Conservation (phyloP, 257 asterid species). For the Perilla frutescens region DNA sequence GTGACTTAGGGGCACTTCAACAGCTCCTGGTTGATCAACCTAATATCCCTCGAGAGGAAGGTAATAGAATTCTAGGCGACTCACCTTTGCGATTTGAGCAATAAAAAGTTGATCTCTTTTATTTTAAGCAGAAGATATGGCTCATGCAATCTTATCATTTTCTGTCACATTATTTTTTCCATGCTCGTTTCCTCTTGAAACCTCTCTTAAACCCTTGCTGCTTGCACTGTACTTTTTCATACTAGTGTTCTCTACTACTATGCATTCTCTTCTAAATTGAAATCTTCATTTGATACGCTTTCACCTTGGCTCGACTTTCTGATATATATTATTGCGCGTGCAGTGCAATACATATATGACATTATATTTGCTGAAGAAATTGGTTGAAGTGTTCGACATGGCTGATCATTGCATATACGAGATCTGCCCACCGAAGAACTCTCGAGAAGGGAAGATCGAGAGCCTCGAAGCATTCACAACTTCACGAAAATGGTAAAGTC, state of each 20-base stretch:
- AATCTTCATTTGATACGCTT: too few species aligned
- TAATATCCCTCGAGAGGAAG: conserved; percentile 80
- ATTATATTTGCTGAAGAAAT: conserved; percentile 74
- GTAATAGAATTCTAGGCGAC: conserved; percentile 36
- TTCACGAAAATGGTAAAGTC: too few species aligned
- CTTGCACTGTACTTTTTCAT: not conserved
- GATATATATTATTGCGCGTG: conserved; percentile 15
- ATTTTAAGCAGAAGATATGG: not conserved
- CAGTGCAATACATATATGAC: conserved; percentile 69
- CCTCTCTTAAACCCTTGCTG: too few species aligned
- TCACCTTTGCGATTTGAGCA: not conserved
- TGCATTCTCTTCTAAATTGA: too few species aligned
- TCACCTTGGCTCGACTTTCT: not conserved
- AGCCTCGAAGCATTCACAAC: conserved; percentile 1
- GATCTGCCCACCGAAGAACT: not conserved
- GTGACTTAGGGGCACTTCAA: conserved; percentile 63
- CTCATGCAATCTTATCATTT: not conserved
- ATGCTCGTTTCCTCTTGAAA: too few species aligned
- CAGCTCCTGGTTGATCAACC: conserved; percentile 85
- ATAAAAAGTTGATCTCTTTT: too few species aligned
- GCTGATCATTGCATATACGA: conserved; percentile 9
- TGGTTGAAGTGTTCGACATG: conserved; percentile 33
- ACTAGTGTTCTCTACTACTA: not conserved
- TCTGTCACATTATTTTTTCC: not conserved
- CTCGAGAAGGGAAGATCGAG: conserved; percentile 10